Base-by-base conservation (phyloP, 2,329 filamentous ascomycete species). In the Neopestalotiopsis sp. region DNA sequence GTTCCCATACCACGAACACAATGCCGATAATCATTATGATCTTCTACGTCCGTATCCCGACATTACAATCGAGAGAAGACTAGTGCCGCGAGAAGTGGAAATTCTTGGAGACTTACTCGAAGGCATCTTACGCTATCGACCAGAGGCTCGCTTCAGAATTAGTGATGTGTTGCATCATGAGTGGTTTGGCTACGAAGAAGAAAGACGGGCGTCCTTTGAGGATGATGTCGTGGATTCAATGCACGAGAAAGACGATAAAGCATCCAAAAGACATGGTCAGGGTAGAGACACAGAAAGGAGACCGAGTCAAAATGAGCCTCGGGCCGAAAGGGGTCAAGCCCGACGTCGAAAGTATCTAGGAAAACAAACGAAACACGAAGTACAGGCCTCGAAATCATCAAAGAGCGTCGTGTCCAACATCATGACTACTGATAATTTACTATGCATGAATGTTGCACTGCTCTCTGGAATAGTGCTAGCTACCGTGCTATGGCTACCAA, bases 81-180 rank as follows among this genome's bases (percentile, higher is more conserved):
- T 65, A 5, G 9, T 28, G 4, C 40, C 52, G 1, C 42, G 24
- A 12, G 67, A 60, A 24, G 42, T 65, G 6, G 10, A 38, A 4
- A 58, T 65, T 6, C 61, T 68, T 5, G 67, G 67, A 32, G 56
- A 68, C 13, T 61, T 68, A 13, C 56, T 68, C 14, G 38, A 60
- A 9, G 38, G 49, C 30, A 38, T 68, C 14, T 60, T 68, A 38
- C 38, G 45, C 12, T 66, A 66, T 28, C 49, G 60, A 12, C 62
- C 67, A 2, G 58, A 24, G 20, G 56, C 65, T 17, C 62, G 67
- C 1, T 12, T 68, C 10, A 28, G 20, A 4, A 59, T 68, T 38
- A 32, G 38, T 10, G 52, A 45, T 13, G 28, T 65, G 3, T 38
- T 68, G 56, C 32, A 28, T 12, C 67, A 68, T 20, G 61, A 38